Evolutionary conservation across 305 asterid species (phyloP).

Genomic region (Coffea humblotiana): DNA sequence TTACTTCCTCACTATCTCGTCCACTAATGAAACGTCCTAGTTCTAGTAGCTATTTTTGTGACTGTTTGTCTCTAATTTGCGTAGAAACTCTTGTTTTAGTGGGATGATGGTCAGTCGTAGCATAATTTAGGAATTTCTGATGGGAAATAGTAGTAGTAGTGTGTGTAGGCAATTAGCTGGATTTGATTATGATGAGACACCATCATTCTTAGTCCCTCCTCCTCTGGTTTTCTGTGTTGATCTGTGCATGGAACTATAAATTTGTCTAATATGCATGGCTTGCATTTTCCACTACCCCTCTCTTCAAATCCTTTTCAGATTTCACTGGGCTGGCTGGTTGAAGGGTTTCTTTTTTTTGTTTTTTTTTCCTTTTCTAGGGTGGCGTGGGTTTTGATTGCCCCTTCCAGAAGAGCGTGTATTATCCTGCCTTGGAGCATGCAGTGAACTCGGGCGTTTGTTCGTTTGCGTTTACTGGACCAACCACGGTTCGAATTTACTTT

Average conservation of each 20-base stretch:
- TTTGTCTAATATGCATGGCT: not conserved
- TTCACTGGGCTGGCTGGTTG: not conserved
- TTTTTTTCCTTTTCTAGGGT: too few relatives aligned
- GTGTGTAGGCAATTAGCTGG: conserved; percentile 16
- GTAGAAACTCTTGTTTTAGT: not conserved
- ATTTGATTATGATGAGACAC: conserved; percentile 7
- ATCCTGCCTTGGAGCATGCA: too few relatives aligned
- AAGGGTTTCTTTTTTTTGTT: too few relatives aligned
- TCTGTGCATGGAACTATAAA: conserved; percentile 4
- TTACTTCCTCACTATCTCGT: conserved; percentile 1
- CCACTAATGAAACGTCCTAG: conserved; percentile 8
- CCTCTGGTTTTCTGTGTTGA: not conserved
- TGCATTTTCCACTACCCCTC: too few relatives aligned
- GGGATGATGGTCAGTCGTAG: conserved; percentile 19
- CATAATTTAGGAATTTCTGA: not conserved
- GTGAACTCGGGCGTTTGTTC: too few relatives aligned
- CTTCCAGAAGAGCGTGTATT: too few relatives aligned
- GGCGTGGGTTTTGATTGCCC: too few relatives aligned
- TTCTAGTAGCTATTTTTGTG: not conserved
- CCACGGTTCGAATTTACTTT: too few relatives aligned
- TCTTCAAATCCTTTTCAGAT: not conserved
- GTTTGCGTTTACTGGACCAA: too few relatives aligned
- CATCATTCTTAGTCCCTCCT: conserved; percentile 6
- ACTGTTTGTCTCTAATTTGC: conserved; percentile 8
- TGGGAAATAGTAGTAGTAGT: not conserved